Percentiles rank a stretch among this genome's conserved stretches.
Conservation (phyloP, 1,139 yeast genomes). For the Neolecta irregularis region DNA sequence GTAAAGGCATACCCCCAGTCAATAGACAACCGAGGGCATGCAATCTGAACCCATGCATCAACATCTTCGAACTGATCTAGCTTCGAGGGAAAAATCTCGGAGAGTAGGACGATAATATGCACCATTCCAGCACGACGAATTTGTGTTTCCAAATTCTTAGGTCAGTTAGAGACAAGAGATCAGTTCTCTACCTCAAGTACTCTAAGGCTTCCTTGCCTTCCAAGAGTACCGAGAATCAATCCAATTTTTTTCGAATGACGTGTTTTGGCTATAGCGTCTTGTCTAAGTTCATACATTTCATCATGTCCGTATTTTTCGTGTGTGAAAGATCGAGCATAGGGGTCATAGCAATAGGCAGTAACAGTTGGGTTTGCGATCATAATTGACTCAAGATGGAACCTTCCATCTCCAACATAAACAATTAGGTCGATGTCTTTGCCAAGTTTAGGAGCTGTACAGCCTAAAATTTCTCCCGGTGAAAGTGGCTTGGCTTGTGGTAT, state of each 20-base stretch:
- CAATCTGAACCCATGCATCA: constrained; percentile 93
- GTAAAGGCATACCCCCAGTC: constrained; percentile 99
- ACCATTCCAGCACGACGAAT: constrained; percentile 40
- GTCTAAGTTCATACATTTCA: constrained; percentile 60
- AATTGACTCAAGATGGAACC: constrained; percentile 88
- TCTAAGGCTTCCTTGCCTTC: constrained; percentile 82
- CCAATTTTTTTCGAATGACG: constrained; percentile 43
- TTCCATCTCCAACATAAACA: constrained; percentile 88
- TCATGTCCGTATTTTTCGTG: constrained; percentile 74
- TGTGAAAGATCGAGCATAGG: constrained; percentile 82
- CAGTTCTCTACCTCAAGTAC: constrained; percentile 28
- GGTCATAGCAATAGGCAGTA: constrained; percentile 88
- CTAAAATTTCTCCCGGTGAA: constrained; percentile 90
- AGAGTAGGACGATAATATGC: constrained; percentile 67
- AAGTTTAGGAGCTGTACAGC: constrained; percentile 82
- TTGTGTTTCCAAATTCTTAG: constrained; percentile 30
- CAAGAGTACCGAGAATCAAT: constrained; percentile 81
- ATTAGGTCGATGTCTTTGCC: constrained; percentile 53
- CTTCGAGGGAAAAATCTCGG: constrained; percentile 89
- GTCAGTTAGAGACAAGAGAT: neutral
- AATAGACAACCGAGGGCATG: constrained; percentile 88
- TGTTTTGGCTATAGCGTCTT: constrained; percentile 55
- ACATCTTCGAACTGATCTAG: constrained; percentile 86
- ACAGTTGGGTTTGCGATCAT: constrained; percentile 93
- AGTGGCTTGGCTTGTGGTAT: constrained; percentile 90